Percentiles rank a stretch among this genome's conserved stretches.
Evolutionary conservation across 2,329 filamentous ascomycete genomes (phyloP).

Genomic region (Fusarium xylarioides): DNA sequence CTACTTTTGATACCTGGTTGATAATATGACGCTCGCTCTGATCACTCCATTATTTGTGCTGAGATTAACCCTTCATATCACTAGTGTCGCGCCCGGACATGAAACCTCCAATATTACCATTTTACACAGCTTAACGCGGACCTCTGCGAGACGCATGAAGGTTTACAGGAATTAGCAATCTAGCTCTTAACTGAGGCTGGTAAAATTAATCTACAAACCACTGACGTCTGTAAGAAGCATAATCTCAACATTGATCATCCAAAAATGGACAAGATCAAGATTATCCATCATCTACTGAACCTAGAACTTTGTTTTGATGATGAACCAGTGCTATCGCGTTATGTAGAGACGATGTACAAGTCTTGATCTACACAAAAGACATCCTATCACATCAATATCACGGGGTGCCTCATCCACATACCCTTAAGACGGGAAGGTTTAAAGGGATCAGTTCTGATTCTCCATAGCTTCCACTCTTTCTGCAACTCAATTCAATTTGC

Average conservation of each 20-base stretch:
- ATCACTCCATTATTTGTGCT: background rate
- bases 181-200: background rate
- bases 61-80: background rate
- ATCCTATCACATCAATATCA: background rate
- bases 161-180: too few relatives aligned
- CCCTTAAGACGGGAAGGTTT: fast-evolving
- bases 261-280: fast-evolving
- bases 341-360: background rate
- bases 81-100: too few relatives aligned
- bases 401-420: background rate
- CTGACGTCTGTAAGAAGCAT: background rate
- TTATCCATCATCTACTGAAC: fast-evolving
- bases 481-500: too few relatives aligned
- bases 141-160: fast-evolving
- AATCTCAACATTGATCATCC: fast-evolving
- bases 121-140: fast-evolving
- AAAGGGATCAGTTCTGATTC: fast-evolving
- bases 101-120: fast-evolving
- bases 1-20: too few relatives aligned
- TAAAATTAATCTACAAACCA: too few relatives aligned
- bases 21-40: background rate
- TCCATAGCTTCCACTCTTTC: fast-evolving
- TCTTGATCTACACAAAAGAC: background rate
- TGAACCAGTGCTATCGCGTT: background rate
- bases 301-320: background rate